phyloP scores from a whole-genome alignment of 73 alveolate genomes.

The Stentor coeruleus region DNA sequence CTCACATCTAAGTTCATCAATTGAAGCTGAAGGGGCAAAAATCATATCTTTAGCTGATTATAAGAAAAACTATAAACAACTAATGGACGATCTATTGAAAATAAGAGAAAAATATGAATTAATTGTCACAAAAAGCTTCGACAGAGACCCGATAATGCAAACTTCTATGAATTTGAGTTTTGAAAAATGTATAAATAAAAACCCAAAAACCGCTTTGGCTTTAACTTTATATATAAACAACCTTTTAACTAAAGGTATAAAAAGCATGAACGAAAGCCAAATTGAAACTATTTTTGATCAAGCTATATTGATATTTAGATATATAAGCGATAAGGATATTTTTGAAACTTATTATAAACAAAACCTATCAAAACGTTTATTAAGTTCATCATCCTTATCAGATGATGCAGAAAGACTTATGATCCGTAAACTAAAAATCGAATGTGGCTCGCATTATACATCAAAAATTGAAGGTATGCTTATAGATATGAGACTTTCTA shows the following conservation, averaged over 20 bases:
- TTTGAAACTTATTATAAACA: slow-evolving; percentile 58
- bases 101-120: slow-evolving; percentile 44
- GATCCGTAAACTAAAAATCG: slow-evolving; percentile 58
- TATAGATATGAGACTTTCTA: slow-evolving; percentile 55
- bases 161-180: slow-evolving; percentile 45
- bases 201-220: slow-evolving; percentile 39
- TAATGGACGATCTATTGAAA: slow-evolving; percentile 34
- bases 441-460: slow-evolving; percentile 62
- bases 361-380: slow-evolving; percentile 47
- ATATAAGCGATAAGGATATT: slow-evolving; percentile 57
- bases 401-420: slow-evolving; percentile 66
- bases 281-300: slow-evolving; percentile 40
- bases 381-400: slow-evolving; percentile 29
- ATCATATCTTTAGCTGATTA: slow-evolving; percentile 29
- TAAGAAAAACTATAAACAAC: slow-evolving; percentile 28
- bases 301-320: slow-evolving; percentile 46
- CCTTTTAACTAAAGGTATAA: slow-evolving; percentile 42
- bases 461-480: slow-evolving; percentile 71
- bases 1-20: slow-evolving; percentile 26
- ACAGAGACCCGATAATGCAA: slow-evolving; percentile 37
- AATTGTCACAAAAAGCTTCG: slow-evolving; percentile 41
- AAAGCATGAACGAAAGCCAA: slow-evolving; percentile 48
- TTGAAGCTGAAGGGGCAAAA: slow-evolving; percentile 36
- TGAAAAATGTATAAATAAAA: slow-evolving; percentile 39
- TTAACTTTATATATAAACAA: slow-evolving; percentile 46